Base-by-base conservation (phyloP, 139 green algal genomes). In the Coelastrella sp. region DNA sequence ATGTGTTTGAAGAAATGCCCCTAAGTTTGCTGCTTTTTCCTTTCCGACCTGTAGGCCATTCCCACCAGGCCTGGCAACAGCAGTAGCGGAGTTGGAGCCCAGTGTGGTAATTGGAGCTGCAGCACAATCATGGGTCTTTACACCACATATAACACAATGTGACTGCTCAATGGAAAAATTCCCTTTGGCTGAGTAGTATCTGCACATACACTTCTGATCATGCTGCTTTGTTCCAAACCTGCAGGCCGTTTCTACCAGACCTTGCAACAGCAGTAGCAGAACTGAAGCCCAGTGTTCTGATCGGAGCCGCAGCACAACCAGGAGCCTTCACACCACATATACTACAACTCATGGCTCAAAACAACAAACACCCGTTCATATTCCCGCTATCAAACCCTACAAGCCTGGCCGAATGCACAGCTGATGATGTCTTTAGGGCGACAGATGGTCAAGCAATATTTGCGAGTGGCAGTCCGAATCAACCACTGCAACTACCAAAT, bases 351-450 rank as follows among this genome's bases (percentile, higher is more conserved):
- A 87, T 87, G 81, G 64, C 23, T 17, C 61, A 87, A 14, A 3
- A 59, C 4, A 75, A 89, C 58, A 17, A 32, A 32, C 85, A 73
- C 85, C 85, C 85, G 10, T 92, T 99, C 85, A 96, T 99, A 54
- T 97, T 99, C 80, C 94, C 97, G 0, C 92, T 99, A 47, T 97
- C 94, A 87, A 99, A 99, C 92, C 97, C 97, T 56, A 99, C 97
- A 14, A 93, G 76, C 65, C 93, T 96, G 82, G 91, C 95, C 5
- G 97, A 99, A 95, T 99, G 97, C 96, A 98, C 95, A 2, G 95
- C 93, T 22, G 22, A 95, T 77, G 79, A 94, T 68, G 93, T 91
- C 0, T 87, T 90, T 56, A 82, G 84, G 75, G 96, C 92, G 89
- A 98, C 92, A 0, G 58, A 93, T 22, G 96, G 94, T 47, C 13